Percentiles rank a stretch among this genome's conserved stretches.
These are phyloP conservation scores for Xeromyces bisporus DNA, from an alignment of 495 filamentous ascomycete genomes.

Conservation along the genomic window DNA sequence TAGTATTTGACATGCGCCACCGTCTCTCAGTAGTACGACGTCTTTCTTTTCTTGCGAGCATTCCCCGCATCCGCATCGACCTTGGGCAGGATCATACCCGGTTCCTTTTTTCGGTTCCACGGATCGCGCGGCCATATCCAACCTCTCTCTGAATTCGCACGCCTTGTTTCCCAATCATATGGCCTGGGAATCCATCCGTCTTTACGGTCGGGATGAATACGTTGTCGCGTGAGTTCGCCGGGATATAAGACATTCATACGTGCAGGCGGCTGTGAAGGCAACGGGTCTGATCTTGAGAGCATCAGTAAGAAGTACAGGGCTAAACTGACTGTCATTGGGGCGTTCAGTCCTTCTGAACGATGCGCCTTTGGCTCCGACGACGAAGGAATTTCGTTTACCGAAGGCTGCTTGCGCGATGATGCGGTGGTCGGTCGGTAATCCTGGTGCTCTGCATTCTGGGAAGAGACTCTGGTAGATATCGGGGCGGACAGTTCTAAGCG, in stretches of 20 bases:
- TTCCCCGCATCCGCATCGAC: no score
- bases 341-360: conserved; percentile 14
- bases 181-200: conserved; percentile 83
- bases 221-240: conserved; percentile 55
- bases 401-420: conserved; percentile 11
- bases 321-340: conserved; percentile 51
- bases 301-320: conserved; percentile 67
- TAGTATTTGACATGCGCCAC: no score
- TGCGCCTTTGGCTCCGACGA: no score
- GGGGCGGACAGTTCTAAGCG: conserved; percentile 59
- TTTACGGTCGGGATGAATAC: conserved; percentile 41
- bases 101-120: conserved; percentile 38
- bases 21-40: no score
- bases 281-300: conserved; percentile 59
- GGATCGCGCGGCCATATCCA: conserved; percentile 75
- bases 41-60: no score
- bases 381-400: no score
- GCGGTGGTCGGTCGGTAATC: background rate
- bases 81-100: conserved; percentile 10
- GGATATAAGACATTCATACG: conserved; percentile 68
- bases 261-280: conserved; percentile 49
- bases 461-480: conserved; percentile 34
- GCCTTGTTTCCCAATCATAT: conserved; percentile 63
- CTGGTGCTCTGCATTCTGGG: no score
- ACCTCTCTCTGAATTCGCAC: conserved; percentile 64